Evolutionary conservation across 2,329 filamentous ascomycete genomes (phyloP), one percentile per base, ranked within the genome.

Genomic region (Neonectria sp.): DNA sequence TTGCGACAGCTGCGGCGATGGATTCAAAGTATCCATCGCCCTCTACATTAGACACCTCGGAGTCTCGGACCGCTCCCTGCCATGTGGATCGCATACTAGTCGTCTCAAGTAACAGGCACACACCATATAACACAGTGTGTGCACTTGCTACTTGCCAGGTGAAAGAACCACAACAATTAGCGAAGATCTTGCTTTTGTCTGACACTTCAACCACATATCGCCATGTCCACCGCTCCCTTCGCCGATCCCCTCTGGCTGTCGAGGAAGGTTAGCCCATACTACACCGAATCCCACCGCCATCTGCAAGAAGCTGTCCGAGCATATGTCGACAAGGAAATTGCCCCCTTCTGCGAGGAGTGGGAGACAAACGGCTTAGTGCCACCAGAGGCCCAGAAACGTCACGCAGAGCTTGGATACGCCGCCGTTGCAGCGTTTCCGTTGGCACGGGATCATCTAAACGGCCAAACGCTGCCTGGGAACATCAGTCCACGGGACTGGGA

Each of bases 401-500:
- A 65, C 13, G 37, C 62, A 31, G 35, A 65, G 31, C 56, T 65
- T 6, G 62, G 56, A 6, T 65, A 65, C 24, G 59, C 62, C 7
- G 55, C 62, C 5, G 51, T 60, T 6, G 55, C 62, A 24, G 61
- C 61, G 2, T 63, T 63, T 17, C 61, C 61, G 17, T 24, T 63
- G 4, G 55, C n/a, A 4, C 25, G 55, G 1, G 27, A 58, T 25
- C 37, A 53, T 25, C 17, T 65, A 4, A 21, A 46, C 13, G 62
- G 55, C 29, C 56, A 60, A 15, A 46, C n/a, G 21, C 40, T 45
- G 6, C 40, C 40, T 11, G 40, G 40, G 3, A 45, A 45, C 40
- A 45, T 45, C 17, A 45, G 17, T 7, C 40, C 40, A 21, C 40
- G 9, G 17, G 80, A 88, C 51, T 86, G 86, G 80, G 87, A 90